phyloP scores from a whole-genome alignment of 805 yeast genomes.

The Gaillardinia entomophila region DNA sequence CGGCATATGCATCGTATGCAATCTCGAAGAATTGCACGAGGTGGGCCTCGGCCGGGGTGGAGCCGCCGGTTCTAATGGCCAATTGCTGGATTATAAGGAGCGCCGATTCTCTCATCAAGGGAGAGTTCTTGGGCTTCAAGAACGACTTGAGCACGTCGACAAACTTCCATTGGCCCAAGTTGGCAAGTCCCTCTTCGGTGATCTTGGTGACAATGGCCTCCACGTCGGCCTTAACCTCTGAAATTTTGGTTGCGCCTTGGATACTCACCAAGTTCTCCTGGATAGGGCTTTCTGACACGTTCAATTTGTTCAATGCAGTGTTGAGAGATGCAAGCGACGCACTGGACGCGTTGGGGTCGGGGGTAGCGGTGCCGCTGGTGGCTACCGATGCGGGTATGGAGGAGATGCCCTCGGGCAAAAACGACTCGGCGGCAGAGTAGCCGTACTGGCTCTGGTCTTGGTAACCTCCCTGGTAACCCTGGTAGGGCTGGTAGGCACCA shows the following conservation, averaged over 20 bases:
- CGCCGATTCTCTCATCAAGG: constrained; percentile 73
- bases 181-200: constrained; percentile 20
- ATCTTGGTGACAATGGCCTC: constrained; percentile 45
- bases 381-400: constrained; percentile 9
- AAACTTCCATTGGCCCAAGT: constrained; percentile 61
- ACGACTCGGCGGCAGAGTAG: constrained; percentile 2
- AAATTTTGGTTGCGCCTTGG: constrained; percentile 43
- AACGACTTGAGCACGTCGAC: constrained; percentile 59
- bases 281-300: constrained; percentile 59
- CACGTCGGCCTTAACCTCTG: constrained; percentile 52
- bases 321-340: constrained; percentile 69
- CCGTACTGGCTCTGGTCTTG: constrained; percentile 8
- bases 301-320: constrained; percentile 58
- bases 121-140: constrained; percentile 66
- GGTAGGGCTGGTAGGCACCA: constrained; percentile 1
- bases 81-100: constrained; percentile 57
- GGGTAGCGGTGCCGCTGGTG: constrained; percentile 31
- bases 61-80: constrained; percentile 56
- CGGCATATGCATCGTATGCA: constrained; percentile 71
- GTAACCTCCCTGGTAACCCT: constrained; percentile 4
- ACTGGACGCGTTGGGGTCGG: constrained; percentile 45
- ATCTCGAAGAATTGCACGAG: constrained; percentile 56
- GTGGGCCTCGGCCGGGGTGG: constrained; percentile 70
- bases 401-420: constrained; percentile 4
- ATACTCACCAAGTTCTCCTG: constrained; percentile 50